Evolutionary conservation across 1,284 basidiomycete genomes (phyloP).

Genomic region (Coriolopsis trogii): DNA sequence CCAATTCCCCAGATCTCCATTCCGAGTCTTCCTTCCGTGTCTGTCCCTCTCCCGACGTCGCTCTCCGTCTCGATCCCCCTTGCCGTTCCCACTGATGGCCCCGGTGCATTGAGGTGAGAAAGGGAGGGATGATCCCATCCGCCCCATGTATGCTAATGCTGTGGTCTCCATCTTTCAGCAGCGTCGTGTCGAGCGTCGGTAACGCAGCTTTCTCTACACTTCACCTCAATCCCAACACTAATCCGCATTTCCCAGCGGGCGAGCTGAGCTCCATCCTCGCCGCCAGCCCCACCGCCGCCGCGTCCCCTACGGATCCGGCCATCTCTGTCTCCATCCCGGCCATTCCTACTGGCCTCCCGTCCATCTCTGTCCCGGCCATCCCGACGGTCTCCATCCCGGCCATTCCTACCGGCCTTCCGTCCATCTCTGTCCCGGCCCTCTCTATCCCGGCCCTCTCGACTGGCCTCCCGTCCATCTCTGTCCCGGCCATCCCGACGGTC

Average conservation of each 20-base stretch:
- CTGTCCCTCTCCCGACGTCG: not conserved
- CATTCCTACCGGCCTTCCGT: not conserved
- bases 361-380: not conserved
- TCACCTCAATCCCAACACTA: not conserved
- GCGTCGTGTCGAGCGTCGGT: not conserved
- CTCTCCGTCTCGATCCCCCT: not conserved
- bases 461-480: not conserved
- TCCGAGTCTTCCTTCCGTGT: too few relatives aligned
- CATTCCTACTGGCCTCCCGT: not conserved
- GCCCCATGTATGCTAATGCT: not conserved
- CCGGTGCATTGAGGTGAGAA: not conserved
- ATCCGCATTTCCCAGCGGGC: not conserved
- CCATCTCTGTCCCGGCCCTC: not conserved
- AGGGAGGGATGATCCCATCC: conserved; percentile 1
- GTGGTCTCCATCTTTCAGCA: not conserved
- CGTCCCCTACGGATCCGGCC: not conserved
- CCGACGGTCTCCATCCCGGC: not conserved
- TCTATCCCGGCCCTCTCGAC: not conserved
- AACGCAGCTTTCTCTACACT: not conserved
- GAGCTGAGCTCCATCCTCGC: not conserved
- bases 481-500: not conserved
- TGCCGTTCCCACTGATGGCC: not conserved
- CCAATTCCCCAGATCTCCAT: conserved; percentile 14
- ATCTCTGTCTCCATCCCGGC: conserved; percentile 4
- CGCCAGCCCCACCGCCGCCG: not conserved